phyloP scores from a whole-genome alignment of 495 filamentous ascomycete species.

The Neurospora sp. region DNA sequence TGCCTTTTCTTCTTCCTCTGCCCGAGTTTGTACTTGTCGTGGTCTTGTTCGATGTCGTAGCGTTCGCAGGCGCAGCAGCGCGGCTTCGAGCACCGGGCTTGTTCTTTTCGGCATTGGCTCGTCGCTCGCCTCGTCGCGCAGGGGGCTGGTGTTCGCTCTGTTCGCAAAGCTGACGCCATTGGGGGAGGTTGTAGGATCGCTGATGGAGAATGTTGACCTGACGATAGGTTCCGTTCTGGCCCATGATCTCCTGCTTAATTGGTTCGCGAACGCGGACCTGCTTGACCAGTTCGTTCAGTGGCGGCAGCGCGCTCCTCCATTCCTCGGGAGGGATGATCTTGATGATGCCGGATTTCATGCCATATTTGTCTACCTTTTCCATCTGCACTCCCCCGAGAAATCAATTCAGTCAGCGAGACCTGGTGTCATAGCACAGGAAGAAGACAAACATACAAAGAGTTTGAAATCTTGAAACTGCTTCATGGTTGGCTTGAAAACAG shows the following conservation, averaged over 20 bases:
- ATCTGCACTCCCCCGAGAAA: constrained; percentile 34
- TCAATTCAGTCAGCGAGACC: background rate
- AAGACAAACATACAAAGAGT: constrained; percentile 47
- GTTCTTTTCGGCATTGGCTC: constrained; percentile 60
- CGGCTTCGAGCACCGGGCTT: constrained; percentile 24
- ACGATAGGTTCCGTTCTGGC: constrained; percentile 83
- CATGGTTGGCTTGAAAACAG: constrained; percentile 94
- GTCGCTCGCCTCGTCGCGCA: constrained; percentile 82
- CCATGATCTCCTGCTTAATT: constrained; percentile 95
- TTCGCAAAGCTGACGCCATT: constrained; percentile 87
- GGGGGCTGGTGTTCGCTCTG: constrained; percentile 93
- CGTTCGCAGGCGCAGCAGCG: constrained; percentile 17
- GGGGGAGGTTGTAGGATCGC: constrained; percentile 88
- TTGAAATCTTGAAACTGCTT: constrained; percentile 88
- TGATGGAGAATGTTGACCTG: constrained; percentile 95
- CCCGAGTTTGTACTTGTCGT: constrained; percentile 13
- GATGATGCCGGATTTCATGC: constrained; percentile 93
- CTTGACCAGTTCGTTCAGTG: constrained; percentile 78
- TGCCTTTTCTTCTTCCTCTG: constrained; percentile 23
- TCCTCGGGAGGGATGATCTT: constrained; percentile 91
- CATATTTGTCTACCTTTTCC: constrained; percentile 80
- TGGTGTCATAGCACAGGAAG: background rate
- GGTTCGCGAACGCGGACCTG: constrained; percentile 89
- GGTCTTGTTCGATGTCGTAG: constrained; percentile 7
- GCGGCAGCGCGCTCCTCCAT: constrained; percentile 75